These are phyloP conservation scores for Ceratobasidium sp. DNA, from an alignment of 1,284 basidiomycete species.

Conservation along the genomic window DNA sequence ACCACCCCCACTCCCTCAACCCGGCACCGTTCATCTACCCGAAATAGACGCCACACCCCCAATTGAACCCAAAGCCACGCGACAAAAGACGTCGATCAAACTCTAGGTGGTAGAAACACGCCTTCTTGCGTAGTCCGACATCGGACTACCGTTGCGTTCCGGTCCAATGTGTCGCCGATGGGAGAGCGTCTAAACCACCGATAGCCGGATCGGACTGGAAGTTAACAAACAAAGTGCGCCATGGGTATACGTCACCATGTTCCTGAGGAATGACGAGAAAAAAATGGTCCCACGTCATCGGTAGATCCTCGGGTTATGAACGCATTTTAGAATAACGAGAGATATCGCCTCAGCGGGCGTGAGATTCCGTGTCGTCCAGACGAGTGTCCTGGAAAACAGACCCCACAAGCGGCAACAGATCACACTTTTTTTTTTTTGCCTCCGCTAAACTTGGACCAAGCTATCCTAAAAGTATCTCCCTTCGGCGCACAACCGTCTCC, in stretches of 20 bases:
- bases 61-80: background rate
- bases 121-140: background rate
- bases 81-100: slow-evolving; percentile 15
- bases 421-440: no score
- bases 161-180: slow-evolving; percentile 3
- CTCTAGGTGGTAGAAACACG: background rate
- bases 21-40: background rate
- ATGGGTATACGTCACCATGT: background rate
- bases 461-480: no score
- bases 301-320: no score
- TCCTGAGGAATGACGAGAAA: no score
- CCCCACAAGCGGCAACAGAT: no score
- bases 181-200: no score
- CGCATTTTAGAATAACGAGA: no score
- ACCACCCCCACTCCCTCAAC: background rate
- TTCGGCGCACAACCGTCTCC: slow-evolving; percentile 2
- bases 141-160: slow-evolving; percentile 3
- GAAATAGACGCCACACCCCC: background rate
- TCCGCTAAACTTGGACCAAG: no score
- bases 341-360: no score
- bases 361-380: no score
- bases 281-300: no score
- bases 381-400: no score
- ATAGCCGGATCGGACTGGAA: background rate
- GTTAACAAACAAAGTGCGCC: slow-evolving; percentile 20